Base-by-base conservation (phyloP, 1,139 yeast genomes). In the Saccharomyces pastorianus region DNA sequence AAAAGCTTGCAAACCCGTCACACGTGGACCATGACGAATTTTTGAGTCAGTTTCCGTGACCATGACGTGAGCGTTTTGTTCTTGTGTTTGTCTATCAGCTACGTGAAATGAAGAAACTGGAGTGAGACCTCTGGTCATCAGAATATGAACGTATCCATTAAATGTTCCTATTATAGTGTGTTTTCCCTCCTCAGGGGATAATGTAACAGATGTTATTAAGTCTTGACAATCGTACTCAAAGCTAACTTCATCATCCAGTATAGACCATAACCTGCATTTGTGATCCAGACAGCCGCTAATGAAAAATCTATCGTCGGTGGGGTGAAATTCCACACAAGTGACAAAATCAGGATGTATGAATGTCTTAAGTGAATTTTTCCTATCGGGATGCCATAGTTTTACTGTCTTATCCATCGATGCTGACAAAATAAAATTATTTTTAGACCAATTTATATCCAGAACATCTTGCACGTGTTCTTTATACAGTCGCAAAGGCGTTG, bases 371-470 rank as follows among this genome's bases (percentile, higher is more conserved):
- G 89, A 82, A 17, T 75, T 77, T 1, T 72, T 72, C 50, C 91
- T 75, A 49, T 87, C 88, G 11, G 85, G 79, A 68, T 91, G 96
- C 97, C 97, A 91, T 50, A 91, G 72, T 57, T 81, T 79, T 1
- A 84, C 96, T 0, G 95, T 85, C 60, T 82, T 80, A 70, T 91
- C 98, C 87, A 88, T 88, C 6, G 96, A 85, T 2, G 95, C 85
- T 0, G 95, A 78, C 1, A 90, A 67, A 34, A 91, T 69, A 60
- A 91, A 91, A 64, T 85, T 85, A 70, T 90, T 90, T 61, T 85
- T 86, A 55, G 95, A 85, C 98, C 98, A 91, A 63, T 88, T 88
- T 47, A 91, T 67, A 9, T 88, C 82, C 38, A 89, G 71, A 27
- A 91, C 77, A 58, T 88, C 86, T 50, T 80, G 80, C 0, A 80